Conservation (phyloP, 2,329 filamentous ascomycete genomes). For the Stemphylium beticola region DNA sequence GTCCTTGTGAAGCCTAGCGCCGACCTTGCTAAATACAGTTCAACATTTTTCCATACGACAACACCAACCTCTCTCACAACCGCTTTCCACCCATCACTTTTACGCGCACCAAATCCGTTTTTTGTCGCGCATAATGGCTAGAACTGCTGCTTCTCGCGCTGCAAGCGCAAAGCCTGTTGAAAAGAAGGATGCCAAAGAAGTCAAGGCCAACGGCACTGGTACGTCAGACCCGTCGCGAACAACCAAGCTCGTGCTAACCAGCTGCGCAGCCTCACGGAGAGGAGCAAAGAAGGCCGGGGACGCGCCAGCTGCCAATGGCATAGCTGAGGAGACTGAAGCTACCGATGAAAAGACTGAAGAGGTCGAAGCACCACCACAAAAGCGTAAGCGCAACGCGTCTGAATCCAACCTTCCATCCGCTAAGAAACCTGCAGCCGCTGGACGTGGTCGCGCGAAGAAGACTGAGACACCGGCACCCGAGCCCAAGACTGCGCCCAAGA, state of each 20-base stretch:
- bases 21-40: constrained; percentile 18
- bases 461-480: constrained; percentile 30
- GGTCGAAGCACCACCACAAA: constrained; percentile 13
- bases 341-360: constrained; percentile 9
- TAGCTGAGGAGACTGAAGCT: constrained; percentile 11
- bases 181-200: constrained; percentile 32
- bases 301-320: constrained; percentile 17
- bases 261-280: constrained; percentile 23
- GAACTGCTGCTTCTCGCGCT: constrained; percentile 35
- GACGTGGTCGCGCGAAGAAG: constrained; percentile 37
- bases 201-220: constrained; percentile 42
- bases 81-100: constrained; percentile 14
- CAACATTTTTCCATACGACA: constrained; percentile 34
- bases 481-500: constrained; percentile 19
- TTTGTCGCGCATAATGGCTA: constrained; percentile 36
- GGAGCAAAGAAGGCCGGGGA: constrained; percentile 36
- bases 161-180: constrained; percentile 36
- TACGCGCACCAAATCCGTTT: constrained; percentile 22
- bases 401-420: constrained; percentile 5
- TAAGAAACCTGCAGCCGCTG: constrained; percentile 22
- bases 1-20: constrained; percentile 14
- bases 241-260: constrained; percentile 22
- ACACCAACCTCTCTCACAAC: constrained; percentile 32
- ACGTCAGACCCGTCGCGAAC: constrained; percentile 26
- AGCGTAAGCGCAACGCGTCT: constrained; percentile 23